Conservation (phyloP, 805 yeast species). For the Phaffomyces antillensis region DNA sequence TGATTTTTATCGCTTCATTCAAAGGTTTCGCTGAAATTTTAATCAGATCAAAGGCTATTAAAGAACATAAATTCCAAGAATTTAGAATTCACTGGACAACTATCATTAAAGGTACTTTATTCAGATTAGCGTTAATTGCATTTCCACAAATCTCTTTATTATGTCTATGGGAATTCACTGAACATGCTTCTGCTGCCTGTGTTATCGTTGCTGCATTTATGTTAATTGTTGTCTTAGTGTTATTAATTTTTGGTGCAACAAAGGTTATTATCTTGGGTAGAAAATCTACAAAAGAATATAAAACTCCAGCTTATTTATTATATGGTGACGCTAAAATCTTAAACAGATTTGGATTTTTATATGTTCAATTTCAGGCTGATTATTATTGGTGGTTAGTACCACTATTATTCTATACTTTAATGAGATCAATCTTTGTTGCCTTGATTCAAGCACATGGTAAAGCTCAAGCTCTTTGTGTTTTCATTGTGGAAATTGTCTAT, state of each 20-base stretch:
- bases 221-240: conserved; percentile 46
- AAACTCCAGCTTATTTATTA: conserved; percentile 87
- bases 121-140: conserved; percentile 74
- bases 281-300: conserved; percentile 61
- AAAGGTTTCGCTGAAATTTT: conserved; percentile 63
- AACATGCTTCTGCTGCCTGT: conserved; percentile 76
- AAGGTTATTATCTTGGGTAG: conserved; percentile 73
- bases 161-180: conserved; percentile 85
- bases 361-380: conserved; percentile 85
- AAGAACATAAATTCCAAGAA: conserved; percentile 57
- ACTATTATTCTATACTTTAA: conserved; percentile 54
- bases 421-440: conserved; percentile 80
- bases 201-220: conserved; percentile 73
- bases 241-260: conserved; percentile 65
- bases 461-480: conserved; percentile 70
- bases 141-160: conserved; percentile 81
- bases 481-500: conserved; percentile 68
- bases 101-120: conserved; percentile 84
- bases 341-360: conserved; percentile 86
- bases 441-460: conserved; percentile 77
- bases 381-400: conserved; percentile 76
- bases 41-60: conserved; percentile 50
- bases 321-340: conserved; percentile 77
- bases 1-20: conserved; percentile 50
- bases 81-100: conserved; percentile 78